Conservation (phyloP, 106 monocot genomes). For the Dactylorhiza incarnata region DNA sequence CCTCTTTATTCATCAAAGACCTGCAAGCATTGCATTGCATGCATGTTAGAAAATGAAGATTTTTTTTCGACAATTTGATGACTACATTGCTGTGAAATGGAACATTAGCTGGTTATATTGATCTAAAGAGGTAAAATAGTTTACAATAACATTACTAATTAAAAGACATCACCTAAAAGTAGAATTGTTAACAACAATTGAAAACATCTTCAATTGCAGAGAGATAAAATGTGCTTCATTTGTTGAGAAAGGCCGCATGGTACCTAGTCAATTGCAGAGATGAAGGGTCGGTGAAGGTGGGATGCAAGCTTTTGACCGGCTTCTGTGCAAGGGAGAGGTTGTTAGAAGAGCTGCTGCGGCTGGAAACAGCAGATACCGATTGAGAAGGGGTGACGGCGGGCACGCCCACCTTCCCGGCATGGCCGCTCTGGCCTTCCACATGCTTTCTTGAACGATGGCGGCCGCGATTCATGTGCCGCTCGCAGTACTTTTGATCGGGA, state of each 20-base stretch:
- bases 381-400: background rate
- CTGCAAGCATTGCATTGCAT: constrained; percentile 22
- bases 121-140: no score
- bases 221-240: no score
- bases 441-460: constrained; percentile 86
- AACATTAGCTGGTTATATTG: no score
- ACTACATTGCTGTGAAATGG: no score
- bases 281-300: background rate
- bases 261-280: constrained; percentile 1
- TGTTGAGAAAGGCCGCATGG: background rate
- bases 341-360: background rate
- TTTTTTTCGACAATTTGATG: background rate
- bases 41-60: background rate
- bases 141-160: no score
- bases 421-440: constrained; percentile 38
- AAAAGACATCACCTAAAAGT: no score
- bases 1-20: constrained; percentile 42
- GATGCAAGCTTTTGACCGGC: background rate
- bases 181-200: background rate
- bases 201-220: background rate
- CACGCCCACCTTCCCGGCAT: background rate
- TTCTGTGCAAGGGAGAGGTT: background rate
- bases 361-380: constrained; percentile 1
- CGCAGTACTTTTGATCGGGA: constrained; percentile 64
- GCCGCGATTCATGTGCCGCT: constrained; percentile 52